phyloP scores from a whole-genome alignment of 116 monocot species.

The Thalassia testudinum region DNA sequence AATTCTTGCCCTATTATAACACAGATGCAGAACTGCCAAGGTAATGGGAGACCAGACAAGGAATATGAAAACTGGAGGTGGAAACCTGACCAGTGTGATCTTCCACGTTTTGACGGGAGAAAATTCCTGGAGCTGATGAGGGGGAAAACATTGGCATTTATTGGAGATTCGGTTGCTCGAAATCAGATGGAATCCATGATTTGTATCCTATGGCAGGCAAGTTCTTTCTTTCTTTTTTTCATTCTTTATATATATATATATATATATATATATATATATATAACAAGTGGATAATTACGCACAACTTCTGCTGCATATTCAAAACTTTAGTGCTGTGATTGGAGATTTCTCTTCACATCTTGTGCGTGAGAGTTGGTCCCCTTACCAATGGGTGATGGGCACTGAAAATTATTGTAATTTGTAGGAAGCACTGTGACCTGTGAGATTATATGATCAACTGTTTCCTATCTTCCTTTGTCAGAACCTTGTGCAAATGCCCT shows the following conservation, averaged over 20 bases:
- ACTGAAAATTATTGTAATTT: no score
- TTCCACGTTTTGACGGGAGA: conserved; percentile 52
- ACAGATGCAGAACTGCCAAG: conserved; percentile 75
- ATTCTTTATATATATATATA: neutral
- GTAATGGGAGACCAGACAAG: conserved; percentile 76
- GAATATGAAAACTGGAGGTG: conserved; percentile 80
- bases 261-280: neutral
- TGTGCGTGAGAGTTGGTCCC: no score
- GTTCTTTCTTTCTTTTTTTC: neutral
- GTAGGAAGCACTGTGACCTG: no score
- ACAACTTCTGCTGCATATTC: no score
- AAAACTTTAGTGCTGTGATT: no score
- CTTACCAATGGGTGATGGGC: no score
- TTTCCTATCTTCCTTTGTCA: no score
- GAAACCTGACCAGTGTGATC: conserved; percentile 59
- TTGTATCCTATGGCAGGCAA: conserved; percentile 74
- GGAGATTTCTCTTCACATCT: no score
- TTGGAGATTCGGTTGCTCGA: conserved; percentile 72
- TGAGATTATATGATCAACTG: no score
- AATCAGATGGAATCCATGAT: conserved; percentile 84
- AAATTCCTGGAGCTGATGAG: conserved; percentile 72
- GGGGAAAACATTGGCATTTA: conserved; percentile 62
- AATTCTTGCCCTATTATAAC: conserved; percentile 56
- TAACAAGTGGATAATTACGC: neutral
- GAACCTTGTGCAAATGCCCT: no score